Base-by-base conservation (phyloP, 305 asterid species). In the Withania somnifera region DNA sequence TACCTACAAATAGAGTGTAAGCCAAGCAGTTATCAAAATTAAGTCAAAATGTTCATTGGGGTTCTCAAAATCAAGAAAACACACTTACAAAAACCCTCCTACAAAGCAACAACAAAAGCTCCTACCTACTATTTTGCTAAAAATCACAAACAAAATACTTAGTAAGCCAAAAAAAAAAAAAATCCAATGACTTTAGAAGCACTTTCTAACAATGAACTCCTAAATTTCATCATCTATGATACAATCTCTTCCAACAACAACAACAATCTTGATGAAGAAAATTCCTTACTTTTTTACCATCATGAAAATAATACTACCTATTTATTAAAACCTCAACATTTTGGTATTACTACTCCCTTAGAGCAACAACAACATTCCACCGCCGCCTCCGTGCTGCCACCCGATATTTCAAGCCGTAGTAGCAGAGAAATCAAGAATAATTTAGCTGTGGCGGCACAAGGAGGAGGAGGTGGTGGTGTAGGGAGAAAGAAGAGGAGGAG, bases 161-260 rank as follows among this genome's bases (percentile, higher is more conserved):
- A n/a, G n/a, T n/a, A n/a, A n/a, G n/a, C n/a, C n/a, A n/a, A n/a
- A n/a, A n/a, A n/a, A n/a, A n/a, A n/a, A n/a, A n/a, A n/a, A n/a
- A n/a, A n/a, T n/a, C 47, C 47, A 64, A 93, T 92, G 97, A 94
- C 98, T 82, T 84, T 95, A 14, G 95, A 93, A 88, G 85, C 99
- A 45, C 95, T 95, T 77, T 91, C 98, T 57, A 86, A 95, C 2
- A 91, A 75, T 57, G 97, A 93, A 63, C 91, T 92, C 84, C 81
- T 92, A 60, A 91, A 92, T 84, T 93, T 90, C 85, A 91, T 95
- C 87, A 91, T 95, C 90, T 90, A 85, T 17, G 95, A 93, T 82
- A 88, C 83, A 4, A 84, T 86, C 61, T 83, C 91, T 13, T 52
- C 87, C 36, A 63, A 90, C 87, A n/a, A n/a, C n/a, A 57, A 11